Percentiles rank a stretch among this genome's conserved stretches.
Conservation (phyloP, 345 rosid genomes). For the Odontarrhena argentea region DNA sequence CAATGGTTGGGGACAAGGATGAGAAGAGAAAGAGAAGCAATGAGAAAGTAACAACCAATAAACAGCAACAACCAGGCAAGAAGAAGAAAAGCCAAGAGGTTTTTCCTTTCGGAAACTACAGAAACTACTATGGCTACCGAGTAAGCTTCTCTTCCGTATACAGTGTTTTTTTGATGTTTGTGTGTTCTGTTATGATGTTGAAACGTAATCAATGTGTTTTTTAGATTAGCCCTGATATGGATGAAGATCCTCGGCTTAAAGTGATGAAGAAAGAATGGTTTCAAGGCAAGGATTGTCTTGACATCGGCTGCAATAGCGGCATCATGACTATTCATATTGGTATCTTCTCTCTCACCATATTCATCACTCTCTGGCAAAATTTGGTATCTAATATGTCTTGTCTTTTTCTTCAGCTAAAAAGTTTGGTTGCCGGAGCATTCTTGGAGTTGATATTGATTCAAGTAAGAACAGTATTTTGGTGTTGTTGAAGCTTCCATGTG, state of each 20-base stretch:
- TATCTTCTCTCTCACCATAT: constrained; percentile 1
- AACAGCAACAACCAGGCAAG: constrained; percentile 30
- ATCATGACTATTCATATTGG: constrained; percentile 79
- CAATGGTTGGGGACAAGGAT: constrained; percentile 23
- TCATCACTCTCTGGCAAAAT: too few relatives aligned
- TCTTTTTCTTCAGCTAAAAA: constrained; percentile 61
- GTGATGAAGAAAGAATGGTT: constrained; percentile 85
- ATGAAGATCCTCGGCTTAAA: constrained; percentile 84
- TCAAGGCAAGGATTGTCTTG: constrained; percentile 75
- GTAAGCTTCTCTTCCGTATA: constrained; percentile 40
- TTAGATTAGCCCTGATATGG: constrained; percentile 67
- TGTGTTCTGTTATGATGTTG: too few relatives aligned
- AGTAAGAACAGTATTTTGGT: constrained; percentile 52
- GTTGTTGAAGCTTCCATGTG: not conserved
- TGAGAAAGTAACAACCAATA: not conserved
- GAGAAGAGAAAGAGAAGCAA: constrained; percentile 26
- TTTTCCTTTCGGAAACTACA: constrained; percentile 82
- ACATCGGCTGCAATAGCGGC: constrained; percentile 93
- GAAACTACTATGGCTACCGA: constrained; percentile 87
- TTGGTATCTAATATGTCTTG: not conserved
- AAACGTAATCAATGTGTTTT: too few relatives aligned
- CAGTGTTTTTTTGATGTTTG: too few relatives aligned
- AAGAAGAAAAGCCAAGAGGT: constrained; percentile 56
- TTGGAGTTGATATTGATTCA: constrained; percentile 87
- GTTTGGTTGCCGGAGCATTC: constrained; percentile 74